phyloP scores from a whole-genome alignment of 805 yeast species.

The Starmera dryadoides region DNA sequence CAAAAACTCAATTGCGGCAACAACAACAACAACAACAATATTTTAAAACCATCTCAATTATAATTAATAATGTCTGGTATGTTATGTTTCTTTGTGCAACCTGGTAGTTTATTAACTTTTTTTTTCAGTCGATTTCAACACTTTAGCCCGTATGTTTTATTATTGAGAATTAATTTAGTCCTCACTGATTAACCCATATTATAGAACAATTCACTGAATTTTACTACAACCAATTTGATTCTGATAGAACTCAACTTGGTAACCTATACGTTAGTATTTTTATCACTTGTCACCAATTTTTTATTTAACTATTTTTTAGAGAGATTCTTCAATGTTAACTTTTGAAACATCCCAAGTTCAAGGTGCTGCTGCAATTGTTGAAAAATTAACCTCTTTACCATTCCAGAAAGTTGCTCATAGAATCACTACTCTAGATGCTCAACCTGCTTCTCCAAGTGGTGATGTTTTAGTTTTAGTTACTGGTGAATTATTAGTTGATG shows the following conservation, averaged over 20 bases:
- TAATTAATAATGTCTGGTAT: constrained; percentile 18
- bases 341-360: constrained; percentile 92
- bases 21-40: neutral
- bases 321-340: constrained; percentile 96
- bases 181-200: neutral
- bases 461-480: constrained; percentile 97
- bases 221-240: constrained; percentile 92
- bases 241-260: constrained; percentile 87
- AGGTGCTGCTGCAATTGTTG: constrained; percentile 90
- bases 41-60: neutral
- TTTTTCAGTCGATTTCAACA: constrained; percentile 34
- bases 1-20: no score
- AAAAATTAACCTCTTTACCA: constrained; percentile 82
- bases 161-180: no score
- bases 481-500: constrained; percentile 86
- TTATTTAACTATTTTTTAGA: constrained; percentile 25
- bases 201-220: constrained; percentile 81
- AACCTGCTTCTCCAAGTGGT: constrained; percentile 89
- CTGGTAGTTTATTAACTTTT: neutral
- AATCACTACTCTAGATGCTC: constrained; percentile 93
- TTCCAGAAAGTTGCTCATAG: constrained; percentile 91
- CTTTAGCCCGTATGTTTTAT: constrained; percentile 31
- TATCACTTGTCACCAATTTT: neutral
- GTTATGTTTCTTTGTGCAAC: no score
- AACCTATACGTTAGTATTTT: constrained; percentile 60